phyloP scores from a whole-genome alignment of 257 asterid species.

The Lycium barbarum region DNA sequence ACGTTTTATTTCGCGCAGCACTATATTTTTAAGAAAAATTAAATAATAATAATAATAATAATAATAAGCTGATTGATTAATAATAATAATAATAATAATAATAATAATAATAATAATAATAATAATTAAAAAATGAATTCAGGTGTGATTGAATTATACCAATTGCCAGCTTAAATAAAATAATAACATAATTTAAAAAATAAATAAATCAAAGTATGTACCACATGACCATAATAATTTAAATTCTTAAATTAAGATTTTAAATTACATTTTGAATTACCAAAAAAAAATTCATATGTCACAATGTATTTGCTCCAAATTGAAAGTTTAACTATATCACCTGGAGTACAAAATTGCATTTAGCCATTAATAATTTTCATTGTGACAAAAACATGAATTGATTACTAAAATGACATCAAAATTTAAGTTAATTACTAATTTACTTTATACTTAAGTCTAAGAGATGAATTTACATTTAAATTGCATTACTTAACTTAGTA shows the following conservation, averaged over 20 bases:
- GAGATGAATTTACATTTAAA: too few relatives aligned
- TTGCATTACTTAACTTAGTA: not conserved
- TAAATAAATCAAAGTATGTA: too few relatives aligned
- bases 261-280: not conserved
- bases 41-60: too few relatives aligned
- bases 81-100: too few relatives aligned
- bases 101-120: too few relatives aligned
- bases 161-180: not conserved
- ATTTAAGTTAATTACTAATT: too few relatives aligned
- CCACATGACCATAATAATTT: not conserved
- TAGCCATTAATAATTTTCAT: too few relatives aligned
- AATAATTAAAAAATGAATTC: not conserved
- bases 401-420: not conserved
- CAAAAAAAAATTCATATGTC: not conserved
- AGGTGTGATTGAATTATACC: not conserved
- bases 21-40: too few relatives aligned
- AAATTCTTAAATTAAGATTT: not conserved
- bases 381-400: not conserved
- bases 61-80: too few relatives aligned
- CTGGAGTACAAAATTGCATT: not conserved
- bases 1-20: too few relatives aligned
- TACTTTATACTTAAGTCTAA: too few relatives aligned
- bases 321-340: not conserved
- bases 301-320: not conserved
- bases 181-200: not conserved